Base-by-base conservation (phyloP, 768 basidiomycete genomes). In the Kwoniella mangroviensis region DNA sequence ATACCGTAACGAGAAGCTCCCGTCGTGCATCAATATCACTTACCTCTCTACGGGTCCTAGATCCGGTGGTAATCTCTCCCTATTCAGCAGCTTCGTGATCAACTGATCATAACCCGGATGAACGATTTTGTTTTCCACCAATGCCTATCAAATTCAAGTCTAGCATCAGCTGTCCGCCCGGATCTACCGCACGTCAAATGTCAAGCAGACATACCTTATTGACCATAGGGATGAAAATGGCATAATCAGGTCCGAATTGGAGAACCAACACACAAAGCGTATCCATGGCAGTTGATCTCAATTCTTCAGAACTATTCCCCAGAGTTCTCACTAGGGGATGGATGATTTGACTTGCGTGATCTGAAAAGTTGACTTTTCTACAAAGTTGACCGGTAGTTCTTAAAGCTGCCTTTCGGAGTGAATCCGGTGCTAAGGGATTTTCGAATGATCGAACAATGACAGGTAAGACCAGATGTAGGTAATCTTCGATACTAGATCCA, bases 191-290 rank as follows among this genome's bases (percentile, higher is more conserved):
- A 21, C 49, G 24, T 40, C 4, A 21, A 7, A 22, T 7, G 24
- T 34, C 54, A 5, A 57, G 56, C 19, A 43, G 65, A 73, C 85
- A 59, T 73, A 92, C 95, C 87, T 98, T 98, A 83, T 93, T 93
- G 73, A 99, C 92, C 74, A 95, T 95, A 0, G 97, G 94, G 43
- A 98, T 92, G 76, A 98, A 99, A 54, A 99, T 93, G 3, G 97
- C 94, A 75, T 95, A 99, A 81, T 98, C 96, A 0, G 95, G 90
- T 1, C 95, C 95, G 63, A 99, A 88, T 78, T 99, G 97, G 45
- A 93, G 87, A 49, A 98, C 90, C 51, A 98, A 86, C 0, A 94
- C 92, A 81, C 93, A 97, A 1, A 99, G 85, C 0, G 94, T 92
- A 70, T 98, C 94, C 89, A 98, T 91, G 9, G 95, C 92, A 1